Base-by-base conservation (phyloP, 352 stramenopile species). In the Pythium aquatile region DNA sequence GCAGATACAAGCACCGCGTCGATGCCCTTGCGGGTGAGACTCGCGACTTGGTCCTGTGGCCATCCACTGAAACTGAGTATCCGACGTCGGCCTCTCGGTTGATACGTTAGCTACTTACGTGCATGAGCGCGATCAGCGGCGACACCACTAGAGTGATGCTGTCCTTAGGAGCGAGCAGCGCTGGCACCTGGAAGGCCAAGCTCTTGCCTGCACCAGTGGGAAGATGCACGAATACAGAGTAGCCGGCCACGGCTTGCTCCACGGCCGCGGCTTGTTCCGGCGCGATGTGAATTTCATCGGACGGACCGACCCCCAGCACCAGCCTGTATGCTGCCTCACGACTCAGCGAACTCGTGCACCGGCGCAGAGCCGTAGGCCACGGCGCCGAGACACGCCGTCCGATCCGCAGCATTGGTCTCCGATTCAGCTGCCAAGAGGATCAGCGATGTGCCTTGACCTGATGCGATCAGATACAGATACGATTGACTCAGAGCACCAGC, bases 201-300 rank as follows among this genome's bases (percentile, higher is more conserved):
- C 79, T 92, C 74, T 94, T 94, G 69, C 86, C 86, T 0, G 84
- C 82, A 16, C 86, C 86, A 0, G 83, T 94, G 30, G 81, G 83
- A 16, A 93, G 65, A 56, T 92, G 81, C 17, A 94, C 61, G 30
- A 94, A 93, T 16, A 94, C 70, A 1, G 78, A 89, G 65, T 73
- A 91, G 44, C 83, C 83, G 6, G 56, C 58, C 39, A 68, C 61
- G 35, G 83, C 83, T 29, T 73, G 61, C 0, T 61, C 65, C 28
- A 91, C 74, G 13, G 85, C 81, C 0, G 42, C 69, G 14, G 65
- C 55, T 56, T 94, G 85, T 24, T 70, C 72, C 10, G 72, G 66
- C 3, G 81, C 73, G 61, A 83, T 66, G 10, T 59, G 68, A 14
- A 80, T 69, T 16, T 24, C 35, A 4, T 70, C 62, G 3, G 44